Conservation (phyloP, 2,329 filamentous ascomycete species). For the Trichoderma koningiopsis region DNA sequence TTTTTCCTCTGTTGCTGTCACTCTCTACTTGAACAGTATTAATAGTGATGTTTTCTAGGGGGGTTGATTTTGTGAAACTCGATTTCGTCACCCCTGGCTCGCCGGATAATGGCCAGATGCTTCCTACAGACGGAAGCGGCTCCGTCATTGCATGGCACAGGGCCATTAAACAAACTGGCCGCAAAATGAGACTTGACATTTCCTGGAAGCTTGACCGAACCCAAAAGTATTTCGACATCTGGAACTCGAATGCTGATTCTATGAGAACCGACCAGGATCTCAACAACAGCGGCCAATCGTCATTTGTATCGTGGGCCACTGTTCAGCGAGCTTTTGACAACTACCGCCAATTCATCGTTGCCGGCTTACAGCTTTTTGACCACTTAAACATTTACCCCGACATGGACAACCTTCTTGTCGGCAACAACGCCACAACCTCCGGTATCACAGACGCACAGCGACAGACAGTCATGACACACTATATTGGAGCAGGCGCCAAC, state of each 20-base stretch:
- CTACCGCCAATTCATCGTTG: constrained; percentile 30
- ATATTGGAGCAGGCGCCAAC: constrained; percentile 29
- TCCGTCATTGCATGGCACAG: constrained; percentile 29
- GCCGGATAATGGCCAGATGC: constrained; percentile 29
- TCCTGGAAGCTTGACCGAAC: constrained; percentile 31
- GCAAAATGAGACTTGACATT: constrained; percentile 30
- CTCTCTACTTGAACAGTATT: not conserved
- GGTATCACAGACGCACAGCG: constrained; percentile 29
- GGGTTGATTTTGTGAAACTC: constrained; percentile 30
- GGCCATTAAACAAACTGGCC: constrained; percentile 28
- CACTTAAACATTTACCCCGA: constrained; percentile 28
- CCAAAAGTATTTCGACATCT: constrained; percentile 28
- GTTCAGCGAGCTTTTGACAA: constrained; percentile 30
- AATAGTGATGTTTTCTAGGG: constrained; percentile 19
- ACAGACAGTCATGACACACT: constrained; percentile 30
- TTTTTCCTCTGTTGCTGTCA: not conserved
- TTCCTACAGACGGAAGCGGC: constrained; percentile 28
- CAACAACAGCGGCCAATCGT: constrained; percentile 27
- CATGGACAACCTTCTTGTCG: constrained; percentile 29
- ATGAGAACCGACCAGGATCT: constrained; percentile 32
- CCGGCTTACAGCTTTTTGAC: constrained; percentile 27
- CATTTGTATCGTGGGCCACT: constrained; percentile 26
- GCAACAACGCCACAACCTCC: constrained; percentile 26
- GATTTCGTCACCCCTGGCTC: constrained; percentile 31
- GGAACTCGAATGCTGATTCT: constrained; percentile 29